A percentile compares a stretch with the other conserved stretches of the same genome.
Conservation (phyloP, 2,329 filamentous ascomycete genomes). For the Orbilia javanica region DNA sequence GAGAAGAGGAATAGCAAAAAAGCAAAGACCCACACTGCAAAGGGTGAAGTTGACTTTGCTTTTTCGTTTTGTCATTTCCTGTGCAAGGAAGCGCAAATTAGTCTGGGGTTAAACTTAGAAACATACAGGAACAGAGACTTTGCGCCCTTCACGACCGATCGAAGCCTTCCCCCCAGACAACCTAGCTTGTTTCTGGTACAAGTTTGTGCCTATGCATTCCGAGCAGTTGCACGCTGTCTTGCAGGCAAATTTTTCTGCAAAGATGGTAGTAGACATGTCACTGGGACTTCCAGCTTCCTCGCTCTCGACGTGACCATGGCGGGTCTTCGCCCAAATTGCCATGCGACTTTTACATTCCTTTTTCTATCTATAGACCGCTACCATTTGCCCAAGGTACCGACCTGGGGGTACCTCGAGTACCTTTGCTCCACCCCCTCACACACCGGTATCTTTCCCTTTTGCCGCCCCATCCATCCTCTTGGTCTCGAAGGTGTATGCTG, state of each 20-base stretch:
- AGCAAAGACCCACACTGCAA: too few relatives aligned
- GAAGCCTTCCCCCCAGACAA: constrained; percentile 47
- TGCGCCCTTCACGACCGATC: constrained; percentile 53
- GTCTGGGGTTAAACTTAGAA: constrained; percentile 59
- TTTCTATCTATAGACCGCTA: constrained; percentile 57
- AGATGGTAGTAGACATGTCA: constrained; percentile 42
- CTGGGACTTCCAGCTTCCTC: constrained; percentile 40
- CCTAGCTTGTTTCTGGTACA: constrained; percentile 50
- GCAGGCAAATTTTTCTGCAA: constrained; percentile 45
- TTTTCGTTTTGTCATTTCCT: constrained; percentile 58
- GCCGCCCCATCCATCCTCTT: constrained; percentile 40
- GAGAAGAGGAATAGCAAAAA: constrained; percentile 36
- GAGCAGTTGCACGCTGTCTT: constrained; percentile 26
- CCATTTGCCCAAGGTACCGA: constrained; percentile 55
- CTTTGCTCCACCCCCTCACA: constrained; percentile 42
- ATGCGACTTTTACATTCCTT: constrained; percentile 58
- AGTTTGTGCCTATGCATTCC: constrained; percentile 44
- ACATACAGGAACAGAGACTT: constrained; percentile 57
- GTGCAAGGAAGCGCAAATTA: constrained; percentile 59
- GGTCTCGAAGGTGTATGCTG: constrained; percentile 38
- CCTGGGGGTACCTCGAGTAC: constrained; percentile 19
- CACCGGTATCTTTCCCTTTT: constrained; percentile 56
- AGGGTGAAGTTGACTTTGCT: constrained; percentile 36
- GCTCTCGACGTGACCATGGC: constrained; percentile 35
- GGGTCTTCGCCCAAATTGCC: constrained; percentile 47